These are phyloP conservation scores for Crithidia sp. DNA, from an alignment of 208 protist species.

Conservation along the genomic window DNA sequence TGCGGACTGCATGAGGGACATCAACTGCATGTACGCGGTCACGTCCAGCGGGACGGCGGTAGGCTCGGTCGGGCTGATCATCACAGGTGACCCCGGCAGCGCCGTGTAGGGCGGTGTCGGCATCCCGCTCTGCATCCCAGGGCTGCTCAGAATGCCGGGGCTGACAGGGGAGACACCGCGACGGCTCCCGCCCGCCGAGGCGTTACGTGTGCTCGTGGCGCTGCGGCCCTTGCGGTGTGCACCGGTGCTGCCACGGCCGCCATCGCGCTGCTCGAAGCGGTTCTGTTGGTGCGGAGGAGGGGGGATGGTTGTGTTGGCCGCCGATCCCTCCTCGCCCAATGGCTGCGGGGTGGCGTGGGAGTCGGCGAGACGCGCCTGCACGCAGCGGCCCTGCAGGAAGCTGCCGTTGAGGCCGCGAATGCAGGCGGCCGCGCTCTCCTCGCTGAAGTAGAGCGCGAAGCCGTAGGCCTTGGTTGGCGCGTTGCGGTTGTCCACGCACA, in stretches of 20 bases:
- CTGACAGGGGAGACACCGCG: slow-evolving; percentile 9
- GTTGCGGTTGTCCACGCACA: slow-evolving; percentile 61
- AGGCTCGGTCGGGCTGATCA: not conserved
- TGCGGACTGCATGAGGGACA: not conserved
- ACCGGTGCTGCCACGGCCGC: not conserved
- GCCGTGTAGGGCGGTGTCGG: slow-evolving; percentile 2
- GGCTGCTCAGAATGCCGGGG: not conserved
- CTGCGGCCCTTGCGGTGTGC: slow-evolving; percentile 12
- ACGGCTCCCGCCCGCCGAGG: not conserved
- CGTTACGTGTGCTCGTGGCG: not conserved
- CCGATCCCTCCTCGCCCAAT: slow-evolving; percentile 26
- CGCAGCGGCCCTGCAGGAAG: slow-evolving; percentile 38
- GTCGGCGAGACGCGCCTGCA: slow-evolving; percentile 72
- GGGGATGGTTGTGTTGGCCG: slow-evolving; percentile 25
- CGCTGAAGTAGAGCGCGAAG: slow-evolving; percentile 71
- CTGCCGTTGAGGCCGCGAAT: slow-evolving; percentile 60
- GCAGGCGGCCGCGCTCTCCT: slow-evolving; percentile 56
- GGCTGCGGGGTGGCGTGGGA: slow-evolving; percentile 61
- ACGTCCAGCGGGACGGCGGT: slow-evolving; percentile 3
- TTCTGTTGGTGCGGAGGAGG: slow-evolving; percentile 9
- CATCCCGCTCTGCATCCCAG: not conserved
- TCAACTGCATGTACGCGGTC: slow-evolving; percentile 12
- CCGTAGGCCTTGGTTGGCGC: slow-evolving; percentile 72
- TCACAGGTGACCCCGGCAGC: not conserved
- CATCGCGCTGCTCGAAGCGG: slow-evolving; percentile 10